A percentile compares a stretch with the other conserved stretches of the same genome.
phyloP scores from a whole-genome alignment of 1,284 basidiomycete species.

The Papiliotrema laurentii region DNA sequence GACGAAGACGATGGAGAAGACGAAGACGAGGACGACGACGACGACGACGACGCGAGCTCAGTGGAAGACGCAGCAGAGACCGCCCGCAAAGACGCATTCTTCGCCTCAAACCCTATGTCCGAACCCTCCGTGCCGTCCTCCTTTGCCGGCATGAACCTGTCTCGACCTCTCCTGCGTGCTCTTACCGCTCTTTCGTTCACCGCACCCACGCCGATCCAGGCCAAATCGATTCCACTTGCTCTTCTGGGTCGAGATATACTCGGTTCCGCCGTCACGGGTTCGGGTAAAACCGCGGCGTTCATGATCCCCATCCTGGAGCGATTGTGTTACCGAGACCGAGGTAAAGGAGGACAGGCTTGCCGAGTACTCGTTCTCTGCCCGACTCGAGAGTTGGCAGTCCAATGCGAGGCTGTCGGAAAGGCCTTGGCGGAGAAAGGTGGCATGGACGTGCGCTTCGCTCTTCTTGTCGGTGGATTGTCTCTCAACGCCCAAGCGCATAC shows the following conservation, averaged over 20 bases:
- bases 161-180: slow-evolving; percentile 81
- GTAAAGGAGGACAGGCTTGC: slow-evolving; percentile 76
- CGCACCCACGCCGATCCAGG: slow-evolving; percentile 91
- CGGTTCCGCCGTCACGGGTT: slow-evolving; percentile 90
- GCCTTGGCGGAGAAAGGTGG: slow-evolving; percentile 68
- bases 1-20: slow-evolving; percentile 43
- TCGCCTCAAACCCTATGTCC: slow-evolving; percentile 58
- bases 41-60: slow-evolving; percentile 42
- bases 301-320: slow-evolving; percentile 90
- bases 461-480: slow-evolving; percentile 90
- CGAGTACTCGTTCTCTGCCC: slow-evolving; percentile 88
- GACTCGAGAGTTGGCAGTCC: slow-evolving; percentile 89
- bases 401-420: slow-evolving; percentile 85
- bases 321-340: slow-evolving; percentile 79
- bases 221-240: slow-evolving; percentile 85
- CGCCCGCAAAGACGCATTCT: slow-evolving; percentile 79
- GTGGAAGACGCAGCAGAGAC: slow-evolving; percentile 61
- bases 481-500: slow-evolving; percentile 83
- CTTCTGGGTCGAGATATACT: slow-evolving; percentile 92
- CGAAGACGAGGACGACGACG: slow-evolving; percentile 37
- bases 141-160: slow-evolving; percentile 82
- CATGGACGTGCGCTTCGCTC: slow-evolving; percentile 81
- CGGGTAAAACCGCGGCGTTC: slow-evolving; percentile 95
- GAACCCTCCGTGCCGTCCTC: slow-evolving; percentile 52
- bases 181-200: slow-evolving; percentile 74